Evolutionary conservation across 2,329 filamentous ascomycete species (phyloP), one percentile per base, ranked within the genome.

Genomic region (Botrytis deweyae): DNA sequence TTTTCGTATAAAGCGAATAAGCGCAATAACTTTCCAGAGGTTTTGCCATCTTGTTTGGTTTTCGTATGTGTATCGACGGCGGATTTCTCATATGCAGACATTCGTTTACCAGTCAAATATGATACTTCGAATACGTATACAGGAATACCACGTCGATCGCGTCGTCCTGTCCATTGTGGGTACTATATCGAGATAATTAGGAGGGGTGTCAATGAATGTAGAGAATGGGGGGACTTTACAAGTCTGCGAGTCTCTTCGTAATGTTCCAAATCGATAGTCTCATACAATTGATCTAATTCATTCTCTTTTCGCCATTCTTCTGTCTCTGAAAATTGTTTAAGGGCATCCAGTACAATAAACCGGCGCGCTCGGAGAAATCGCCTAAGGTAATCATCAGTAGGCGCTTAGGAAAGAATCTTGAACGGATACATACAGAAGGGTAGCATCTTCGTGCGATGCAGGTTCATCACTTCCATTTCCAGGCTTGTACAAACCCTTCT

Each of bases 1-100:
- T 96, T 96, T 84, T 98, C 95, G 85, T 98, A 98, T 25, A 98
- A 87, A 1, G 95, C 94, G 81, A 97, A 97, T 8, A 98, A 87
- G 38, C 94, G 92, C 70, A 98, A 86, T 80, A 97, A 88, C 80
- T 93, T 93, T 40, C 91, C 85, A 0, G 92, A 88, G 2, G 89
- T 92, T 79, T 91, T 91, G 77, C 89, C 88, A 76, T 91, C 88
- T 10, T 87, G 84, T 78, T 90, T 87, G 77, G 92, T 90, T 78
- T 90, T 87, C 79, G 87, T 87, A 74, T 87, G 86, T 61, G 86
- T 86, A 69, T 85, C 84, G 33, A 84, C 82, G 72, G 84, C 84
- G 61, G 85, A 84, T 80, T 92, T 92, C 81, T 95, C 92, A 83
- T 97, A 97, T 73, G 89, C 88, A 62, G 89, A 84, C 78, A 98